Conservation (phyloP, 2,329 filamentous ascomycete genomes). For the Botryotinia narcissicola region DNA sequence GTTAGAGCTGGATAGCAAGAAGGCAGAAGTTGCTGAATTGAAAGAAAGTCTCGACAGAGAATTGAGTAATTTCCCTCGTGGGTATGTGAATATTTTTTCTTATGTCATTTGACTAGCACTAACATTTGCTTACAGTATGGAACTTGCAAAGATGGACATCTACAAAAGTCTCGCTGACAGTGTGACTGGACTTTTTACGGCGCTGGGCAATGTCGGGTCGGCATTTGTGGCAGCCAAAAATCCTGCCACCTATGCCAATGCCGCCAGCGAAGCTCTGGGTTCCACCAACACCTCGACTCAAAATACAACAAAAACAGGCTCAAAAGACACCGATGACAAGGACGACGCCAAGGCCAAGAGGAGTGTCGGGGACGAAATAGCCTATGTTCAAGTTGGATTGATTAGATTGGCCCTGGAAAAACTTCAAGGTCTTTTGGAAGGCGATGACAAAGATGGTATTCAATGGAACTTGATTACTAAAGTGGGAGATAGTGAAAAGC, state of each 20-base stretch:
- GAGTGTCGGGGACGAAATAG: not conserved
- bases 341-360: not conserved
- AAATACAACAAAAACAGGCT: not conserved
- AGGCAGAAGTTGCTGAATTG: not conserved
- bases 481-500: not conserved
- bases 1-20: not conserved
- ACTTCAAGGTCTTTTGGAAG: not conserved
- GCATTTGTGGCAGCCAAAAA: not conserved
- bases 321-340: not conserved
- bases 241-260: not conserved
- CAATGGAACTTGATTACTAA: not conserved
- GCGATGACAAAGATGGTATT: not conserved
- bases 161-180: not conserved
- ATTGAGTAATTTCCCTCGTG: not conserved
- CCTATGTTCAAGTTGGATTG: not conserved
- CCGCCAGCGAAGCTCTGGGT: not conserved
- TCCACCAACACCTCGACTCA: accelerated
- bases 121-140: not conserved
- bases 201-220: not conserved
- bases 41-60: not conserved
- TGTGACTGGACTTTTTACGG: not conserved
- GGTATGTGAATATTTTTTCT: not conserved
- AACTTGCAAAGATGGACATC: not conserved
- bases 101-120: not conserved
- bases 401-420: not conserved